Evolutionary conservation across 2,329 filamentous ascomycete genomes (phyloP), one percentile per base, ranked within the genome.

Genomic region (Lasiodiplodia theobromae): DNA sequence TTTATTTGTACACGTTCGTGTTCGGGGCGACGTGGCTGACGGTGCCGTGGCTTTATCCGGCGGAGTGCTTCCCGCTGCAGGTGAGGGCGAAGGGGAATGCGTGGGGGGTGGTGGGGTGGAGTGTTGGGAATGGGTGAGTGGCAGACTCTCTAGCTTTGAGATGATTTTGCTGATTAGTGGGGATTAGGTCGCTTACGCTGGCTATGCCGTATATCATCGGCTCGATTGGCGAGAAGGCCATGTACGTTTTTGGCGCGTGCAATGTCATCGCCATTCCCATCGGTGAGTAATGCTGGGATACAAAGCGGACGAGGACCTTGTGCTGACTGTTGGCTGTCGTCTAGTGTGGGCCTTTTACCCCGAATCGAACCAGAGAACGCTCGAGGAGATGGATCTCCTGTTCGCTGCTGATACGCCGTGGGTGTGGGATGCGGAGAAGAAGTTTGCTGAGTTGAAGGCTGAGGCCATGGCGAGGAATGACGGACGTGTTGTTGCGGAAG

Each of bases 51-150:
- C 77, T 91, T 0, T 91, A 91, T 67, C 89, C 89, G 0, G 89
- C 91, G 1, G 91, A 94, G 75, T 93, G 93, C 68, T 93, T 92
- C 73, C 90, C 91, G 0, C 79, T 92, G 0, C 86, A 90, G 69
- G 85, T 92, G 0, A 86, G 91, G 25, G 91, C 91, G 1, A 90
- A 91, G 72, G 91, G 91, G 5, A 93, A 93, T 69, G 90, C 91
- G 0, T 93, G 88, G 86, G 91, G 91, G 25, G 91, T 93, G 0
- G 86, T 92, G 0, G 91, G 91, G 0, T 94, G 91, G 91, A 87
- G 85, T 14, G 91, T 93, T 62, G 91, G 91, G 0, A 92, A 92
- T 71, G 90, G 90, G 18, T 91, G 89, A 28, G 28, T n/a, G n/a
- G n/a, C n/a, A n/a, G n/a, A n/a, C n/a, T n/a, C n/a, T n/a, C n/a